These are phyloP conservation scores for Erysimum cheiri DNA, from an alignment of 441 rosid genomes.

Conservation along the genomic window DNA sequence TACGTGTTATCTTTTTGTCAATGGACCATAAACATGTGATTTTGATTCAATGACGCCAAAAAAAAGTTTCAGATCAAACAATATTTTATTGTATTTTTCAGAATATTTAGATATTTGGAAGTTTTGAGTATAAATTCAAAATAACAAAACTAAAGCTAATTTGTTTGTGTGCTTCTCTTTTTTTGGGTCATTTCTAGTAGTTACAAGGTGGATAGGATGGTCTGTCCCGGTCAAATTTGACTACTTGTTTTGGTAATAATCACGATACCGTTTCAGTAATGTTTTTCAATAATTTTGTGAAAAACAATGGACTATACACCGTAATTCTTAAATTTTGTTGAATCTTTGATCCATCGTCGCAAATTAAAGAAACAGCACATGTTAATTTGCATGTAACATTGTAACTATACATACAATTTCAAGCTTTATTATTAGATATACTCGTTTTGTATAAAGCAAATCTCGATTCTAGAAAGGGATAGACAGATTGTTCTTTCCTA, in stretches of 20 bases:
- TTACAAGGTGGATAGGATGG: conserved; percentile 9
- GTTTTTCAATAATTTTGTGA: background rate
- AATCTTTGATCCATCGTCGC: background rate
- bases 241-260: conserved; percentile 23
- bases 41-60: conserved; percentile 21
- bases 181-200: conserved; percentile 22
- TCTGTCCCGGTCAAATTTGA: conserved; percentile 22
- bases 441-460: background rate
- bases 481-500: background rate
- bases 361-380: background rate
- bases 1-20: conserved; percentile 29
- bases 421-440: background rate
- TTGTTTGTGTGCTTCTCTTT: background rate
- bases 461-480: background rate
- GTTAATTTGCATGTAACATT: background rate
- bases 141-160: background rate
- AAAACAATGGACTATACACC: background rate
- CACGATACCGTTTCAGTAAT: conserved; percentile 22
- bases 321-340: background rate
- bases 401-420: background rate
- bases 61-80: background rate
- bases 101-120: conserved; percentile 13
- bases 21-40: conserved; percentile 34
- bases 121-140: background rate
- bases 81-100: background rate